Conservation (phyloP, 129 eudicot species). For the Saussurea involucrata region DNA sequence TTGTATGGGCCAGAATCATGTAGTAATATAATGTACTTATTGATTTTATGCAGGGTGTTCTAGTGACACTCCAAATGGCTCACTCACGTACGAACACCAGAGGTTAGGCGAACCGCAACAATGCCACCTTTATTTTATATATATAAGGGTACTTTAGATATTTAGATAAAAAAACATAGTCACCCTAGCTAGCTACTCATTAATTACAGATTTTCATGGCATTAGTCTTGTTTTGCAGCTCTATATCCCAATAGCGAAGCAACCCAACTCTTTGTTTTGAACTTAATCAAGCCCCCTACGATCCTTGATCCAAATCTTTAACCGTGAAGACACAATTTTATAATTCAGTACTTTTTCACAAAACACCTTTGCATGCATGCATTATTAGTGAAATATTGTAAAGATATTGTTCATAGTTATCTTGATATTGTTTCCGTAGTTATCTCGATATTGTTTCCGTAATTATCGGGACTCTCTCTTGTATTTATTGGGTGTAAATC, state of each 20-base stretch:
- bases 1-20: constrained; percentile 2
- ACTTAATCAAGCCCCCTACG: neutral
- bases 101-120: constrained; percentile 1
- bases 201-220: neutral
- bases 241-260: no score
- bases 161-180: neutral
- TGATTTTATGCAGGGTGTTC: neutral
- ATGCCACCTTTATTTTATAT: neutral
- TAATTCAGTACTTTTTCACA: neutral
- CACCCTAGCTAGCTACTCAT: neutral
- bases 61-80: constrained; percentile 12
- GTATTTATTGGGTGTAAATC: no score
- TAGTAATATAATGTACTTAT: neutral
- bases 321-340: neutral
- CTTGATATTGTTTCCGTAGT: no score
- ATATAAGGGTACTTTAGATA: neutral
- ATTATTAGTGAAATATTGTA: no score
- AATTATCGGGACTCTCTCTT: no score
- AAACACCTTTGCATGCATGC: neutral
- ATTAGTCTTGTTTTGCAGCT: neutral
- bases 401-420: no score
- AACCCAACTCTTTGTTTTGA: neutral
- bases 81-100: constrained; percentile 2
- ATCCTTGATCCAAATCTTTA: neutral
- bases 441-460: no score